Evolutionary conservation across 495 filamentous ascomycete species (phyloP), one percentile per base, ranked within the genome.

Genomic region (Stereocaulon alpinum): DNA sequence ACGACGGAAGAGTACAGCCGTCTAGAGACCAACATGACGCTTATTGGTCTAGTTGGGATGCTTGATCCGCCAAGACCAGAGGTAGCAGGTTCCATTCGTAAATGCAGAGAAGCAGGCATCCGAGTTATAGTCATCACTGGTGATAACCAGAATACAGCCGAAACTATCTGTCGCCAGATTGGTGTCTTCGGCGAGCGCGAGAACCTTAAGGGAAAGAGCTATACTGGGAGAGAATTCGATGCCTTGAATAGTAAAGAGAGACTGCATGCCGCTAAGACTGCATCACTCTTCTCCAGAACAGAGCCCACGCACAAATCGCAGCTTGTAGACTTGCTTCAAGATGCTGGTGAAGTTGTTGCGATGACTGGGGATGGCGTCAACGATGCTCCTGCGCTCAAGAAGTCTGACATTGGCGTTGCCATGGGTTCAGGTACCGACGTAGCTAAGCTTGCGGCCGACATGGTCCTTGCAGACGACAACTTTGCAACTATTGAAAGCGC

Each of bases 281-380:
- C 91, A 3, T 92, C 86, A 43, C 77, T 99, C 12, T 97, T 99
- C 78, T 97, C 94, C n/a, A 84, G 94, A 54, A 95, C 93, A 29
- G 94, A 99, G 72, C 94, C 94, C 42, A 79, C 77, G 30, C 94
- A 99, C 78, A 99, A 99, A 78, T 92, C 87, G 7, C 89, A 87
- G 73, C 83, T 99, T 30, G 92, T 99, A 45, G 94, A 99, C 72
- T 84, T 97, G 32, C 86, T 99, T 58, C 94, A 99, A 72, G 87
- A 87, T 29, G 75, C 87, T 62, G 88, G 89, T 62, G 89, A 97
- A 70, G 94, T 99, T 30, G 94, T 99, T 60, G 94, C 94, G 62
- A 99, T 99, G 94, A 99, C 94, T 60, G 94, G 94, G 65, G 94
- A 99, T 70, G 94, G 94, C 69, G 94, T 99, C 72, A 99, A 99